These are phyloP conservation scores for Heliosperma pusillum DNA, from an alignment of 148 eudicot genomes.

Conservation along the genomic window DNA sequence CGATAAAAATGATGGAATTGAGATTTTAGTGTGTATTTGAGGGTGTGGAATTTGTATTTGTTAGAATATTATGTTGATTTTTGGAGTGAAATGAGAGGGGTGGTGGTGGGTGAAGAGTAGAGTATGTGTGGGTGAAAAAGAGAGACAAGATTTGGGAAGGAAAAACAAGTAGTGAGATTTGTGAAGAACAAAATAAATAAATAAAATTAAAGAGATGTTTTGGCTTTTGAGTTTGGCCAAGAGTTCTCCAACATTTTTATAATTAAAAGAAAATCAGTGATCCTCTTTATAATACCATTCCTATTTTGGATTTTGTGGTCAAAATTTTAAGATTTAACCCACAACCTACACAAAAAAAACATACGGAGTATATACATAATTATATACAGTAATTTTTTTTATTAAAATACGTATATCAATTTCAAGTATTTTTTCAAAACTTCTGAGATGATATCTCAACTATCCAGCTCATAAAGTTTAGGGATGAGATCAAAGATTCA, in stretches of 20 bases:
- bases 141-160: constrained; percentile 1
- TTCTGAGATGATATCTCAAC: no score
- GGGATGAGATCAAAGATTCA: no score
- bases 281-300: background rate
- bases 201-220: background rate
- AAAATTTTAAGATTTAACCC: no score
- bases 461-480: no score
- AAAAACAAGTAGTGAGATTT: background rate
- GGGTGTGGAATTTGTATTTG: background rate
- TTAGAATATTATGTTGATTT: background rate
- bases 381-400: no score
- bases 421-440: no score
- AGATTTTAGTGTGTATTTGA: background rate
- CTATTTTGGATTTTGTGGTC: background rate
- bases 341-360: no score
- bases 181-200: background rate
- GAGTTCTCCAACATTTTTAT: constrained; percentile 23
- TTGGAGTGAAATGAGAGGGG: background rate
- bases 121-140: constrained; percentile 24
- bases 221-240: constrained; percentile 42
- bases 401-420: no score
- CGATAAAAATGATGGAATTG: background rate
- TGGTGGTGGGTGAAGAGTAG: constrained; percentile 26
- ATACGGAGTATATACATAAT: no score
- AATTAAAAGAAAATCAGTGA: no score